Base-by-base conservation (phyloP, 768 basidiomycete species). In the Tulasnella sp. region DNA sequence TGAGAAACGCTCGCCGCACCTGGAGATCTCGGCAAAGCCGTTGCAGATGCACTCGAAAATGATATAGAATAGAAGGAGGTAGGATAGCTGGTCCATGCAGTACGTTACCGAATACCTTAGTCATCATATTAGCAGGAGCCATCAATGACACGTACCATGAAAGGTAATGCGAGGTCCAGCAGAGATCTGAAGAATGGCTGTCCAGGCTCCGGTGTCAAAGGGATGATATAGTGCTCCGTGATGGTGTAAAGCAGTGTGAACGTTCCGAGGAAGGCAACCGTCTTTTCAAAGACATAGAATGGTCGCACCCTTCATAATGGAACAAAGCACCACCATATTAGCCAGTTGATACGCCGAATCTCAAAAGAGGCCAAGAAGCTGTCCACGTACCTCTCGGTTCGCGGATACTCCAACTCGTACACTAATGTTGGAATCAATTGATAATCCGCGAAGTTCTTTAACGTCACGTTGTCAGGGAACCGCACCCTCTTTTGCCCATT, bases 1-100 rank as follows among this genome's bases (percentile, higher is more conserved):
- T 32, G 17, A 50, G 15, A 15, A 21, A 9, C 3, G 70, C 83
- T 68, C 15, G 11, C 64, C 70, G 61, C 65, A 91, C 90, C 80
- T 86, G 4, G 90, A 90, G 43, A 95, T 75, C 71, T 97, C 94
- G 0, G 94, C 95, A 67, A 97, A 96, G 5, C 78, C 91, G 67
- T 96, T 96, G 71, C 93, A 96, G 59, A 99, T 93, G 66, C 95
- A 96, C 70, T 97, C 95, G 65, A 90, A 90, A 60, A 91, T 85
- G 58, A 92, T 85, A 67, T 84, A 88, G 72, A 92, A 93, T 24
- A 88, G 77, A 44, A 95, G 74, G 9, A 95, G 76, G 70, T 95
- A 95, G 41, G 89, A 82, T 32, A 95, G 61, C 66, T 74, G 65
- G 68, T 70, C 70, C 26, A 58, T 9, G 7, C 10, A 29, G 42